phyloP scores from a whole-genome alignment of 1,284 basidiomycete genomes.

The Trichosporon faecale region DNA sequence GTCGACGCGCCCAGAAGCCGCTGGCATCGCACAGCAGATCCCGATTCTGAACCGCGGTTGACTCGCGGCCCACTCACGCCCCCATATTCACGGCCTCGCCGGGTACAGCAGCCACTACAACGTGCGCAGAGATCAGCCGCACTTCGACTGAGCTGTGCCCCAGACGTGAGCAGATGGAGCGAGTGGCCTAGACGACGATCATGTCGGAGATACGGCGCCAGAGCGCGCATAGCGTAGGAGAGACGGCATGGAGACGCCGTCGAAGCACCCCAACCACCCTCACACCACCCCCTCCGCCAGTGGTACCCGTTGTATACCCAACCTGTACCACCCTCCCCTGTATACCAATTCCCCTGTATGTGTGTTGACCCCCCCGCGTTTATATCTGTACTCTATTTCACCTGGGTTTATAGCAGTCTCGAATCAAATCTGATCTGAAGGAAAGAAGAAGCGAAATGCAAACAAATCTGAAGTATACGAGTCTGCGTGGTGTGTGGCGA shows the following conservation, averaged over 20 bases:
- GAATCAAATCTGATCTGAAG: not conserved
- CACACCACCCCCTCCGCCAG: not conserved
- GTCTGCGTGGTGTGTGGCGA: too few species aligned
- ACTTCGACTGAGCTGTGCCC: not conserved
- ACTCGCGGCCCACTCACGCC: not conserved
- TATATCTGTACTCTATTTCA: conserved; percentile 1
- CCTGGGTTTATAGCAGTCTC: not conserved
- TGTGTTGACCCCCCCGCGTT: not conserved
- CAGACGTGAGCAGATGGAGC: not conserved
- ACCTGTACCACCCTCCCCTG: not conserved
- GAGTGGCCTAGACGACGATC: not conserved
- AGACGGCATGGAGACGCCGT: not conserved
- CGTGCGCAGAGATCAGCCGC: not conserved
- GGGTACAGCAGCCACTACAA: not conserved
- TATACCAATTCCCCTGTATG: conserved; percentile 1
- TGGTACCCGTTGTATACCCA: not conserved
- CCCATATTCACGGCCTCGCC: not conserved
- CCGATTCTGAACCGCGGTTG: conserved; percentile 4
- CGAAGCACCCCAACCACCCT: not conserved
- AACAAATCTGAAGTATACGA: conserved; percentile 1
- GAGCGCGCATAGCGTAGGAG: not conserved
- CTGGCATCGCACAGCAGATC: not conserved
- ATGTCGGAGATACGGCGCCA: not conserved
- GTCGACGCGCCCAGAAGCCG: not conserved
- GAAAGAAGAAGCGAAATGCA: not conserved